Base-by-base conservation (phyloP, 345 rosid genomes). In the Euphorbia tirucalli region DNA sequence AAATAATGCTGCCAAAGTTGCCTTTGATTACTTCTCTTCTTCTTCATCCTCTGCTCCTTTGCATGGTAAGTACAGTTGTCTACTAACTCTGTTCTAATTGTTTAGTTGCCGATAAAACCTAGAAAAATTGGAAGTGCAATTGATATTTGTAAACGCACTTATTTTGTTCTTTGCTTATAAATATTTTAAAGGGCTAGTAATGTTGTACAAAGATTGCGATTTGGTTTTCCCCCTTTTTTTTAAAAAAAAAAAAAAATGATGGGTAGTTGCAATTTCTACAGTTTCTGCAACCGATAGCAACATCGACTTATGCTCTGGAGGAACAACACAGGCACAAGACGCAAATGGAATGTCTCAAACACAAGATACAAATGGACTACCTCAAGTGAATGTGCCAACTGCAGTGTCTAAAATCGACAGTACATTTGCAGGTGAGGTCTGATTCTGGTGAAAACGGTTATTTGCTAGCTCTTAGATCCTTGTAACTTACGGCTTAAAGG, bases 1-100 rank as follows among this genome's bases (percentile, higher is more conserved):
- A 25, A 85, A 83, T 43, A 75, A 80, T 4, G 87, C 84, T 14
- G 91, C 88, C 9, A 56, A 52, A 8, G 41, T 76, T 67, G 91
- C 91, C 27, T 31, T 74, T 28, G 57, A 37, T 11, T 72, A 78
- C 46, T 69, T 83, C 77, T 56, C 77, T 77, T 9, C 43, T 9
- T 0, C 16, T 59, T 2, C 30, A 65, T 16, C 35, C 44, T 18
- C 22, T 25, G 1, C 62, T 5, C 5, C 66, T 4, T 7, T 30
- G 46, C 31, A 27, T 1, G 35, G 39, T 52, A 22, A 37, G 44
- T 31, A 7, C 27, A 14, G 13, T 30, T 11, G 7, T 16, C n/a
- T 13, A 50, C 59, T 24, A 10, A 7, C 22, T 16, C 15, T 49
- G 19, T 8, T 55, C 28, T 21, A 7, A 9, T 55, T 41, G 10